phyloP scores from a whole-genome alignment of 2,329 filamentous ascomycete species.

The Basipetospora chlamydospora region DNA sequence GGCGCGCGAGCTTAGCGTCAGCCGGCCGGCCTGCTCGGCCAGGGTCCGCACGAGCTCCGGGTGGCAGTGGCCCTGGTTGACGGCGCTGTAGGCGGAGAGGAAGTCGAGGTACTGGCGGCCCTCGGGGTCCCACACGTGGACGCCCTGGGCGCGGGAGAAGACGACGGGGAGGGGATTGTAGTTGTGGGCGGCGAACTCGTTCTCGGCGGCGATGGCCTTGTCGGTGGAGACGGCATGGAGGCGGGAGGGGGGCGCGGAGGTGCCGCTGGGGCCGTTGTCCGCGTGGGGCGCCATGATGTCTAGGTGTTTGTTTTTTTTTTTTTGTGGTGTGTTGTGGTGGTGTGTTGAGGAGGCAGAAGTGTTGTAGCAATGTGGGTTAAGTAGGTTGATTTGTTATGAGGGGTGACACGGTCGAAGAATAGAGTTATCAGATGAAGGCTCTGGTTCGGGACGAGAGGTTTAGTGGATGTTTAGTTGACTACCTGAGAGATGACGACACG shows the following conservation, averaged over 20 bases:
- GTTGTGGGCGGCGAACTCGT: constrained; percentile 87
- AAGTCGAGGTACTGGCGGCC: constrained; percentile 94
- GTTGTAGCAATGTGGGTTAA: too few species aligned
- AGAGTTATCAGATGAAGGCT: too few species aligned
- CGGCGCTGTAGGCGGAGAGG: constrained; percentile 91
- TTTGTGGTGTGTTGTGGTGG: neutral
- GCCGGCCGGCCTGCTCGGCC: constrained; percentile 71
- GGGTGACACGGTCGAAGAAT: too few species aligned
- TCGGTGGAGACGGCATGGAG: constrained; percentile 68
- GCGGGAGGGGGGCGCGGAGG: constrained; percentile 20
- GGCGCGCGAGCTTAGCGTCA: constrained; percentile 85
- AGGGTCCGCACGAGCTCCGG: constrained; percentile 87
- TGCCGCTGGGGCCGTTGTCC: constrained; percentile 20
- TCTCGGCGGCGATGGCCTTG: constrained; percentile 66
- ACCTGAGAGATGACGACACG: too few species aligned
- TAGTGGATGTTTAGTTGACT: too few species aligned
- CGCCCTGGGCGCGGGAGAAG: constrained; percentile 72
- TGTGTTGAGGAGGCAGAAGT: too few species aligned
- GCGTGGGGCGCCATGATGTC: constrained; percentile 45
- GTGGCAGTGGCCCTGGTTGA: constrained; percentile 97
- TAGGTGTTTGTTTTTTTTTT: neutral
- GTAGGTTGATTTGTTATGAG: too few species aligned
- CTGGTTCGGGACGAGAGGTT: too few species aligned
- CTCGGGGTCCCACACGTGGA: constrained; percentile 93
- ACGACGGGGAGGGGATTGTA: constrained; percentile 95